Evolutionary conservation across 208 protist species (phyloP), one percentile per base, ranked within the genome.

Genomic region (Leishmania turanica): DNA sequence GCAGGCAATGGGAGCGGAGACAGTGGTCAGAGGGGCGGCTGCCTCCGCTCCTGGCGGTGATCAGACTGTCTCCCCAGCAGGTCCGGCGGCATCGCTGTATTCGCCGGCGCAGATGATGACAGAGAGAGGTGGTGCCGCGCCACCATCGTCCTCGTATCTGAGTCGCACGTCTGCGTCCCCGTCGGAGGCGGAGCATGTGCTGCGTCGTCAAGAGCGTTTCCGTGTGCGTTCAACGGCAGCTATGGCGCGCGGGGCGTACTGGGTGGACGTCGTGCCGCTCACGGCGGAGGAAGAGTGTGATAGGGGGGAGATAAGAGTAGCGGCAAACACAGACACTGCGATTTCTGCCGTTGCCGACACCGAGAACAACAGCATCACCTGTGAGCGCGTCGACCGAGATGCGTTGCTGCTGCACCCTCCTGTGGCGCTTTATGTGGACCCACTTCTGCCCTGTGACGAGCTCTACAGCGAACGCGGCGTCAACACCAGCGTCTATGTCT

Each of bases 391-490:
- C 2, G 88, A 90, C 71, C 85, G 86, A 1, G 86, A 87, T 4
- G 75, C 42, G 31, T n/a, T 93, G 73, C 49, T 58, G 51, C 83
- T 95, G 27, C 42, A 76, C 40, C 89, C 92, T 19, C 86, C 90
- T 3, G 49, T 54, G 5, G 75, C 53, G 9, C 69, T 93, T 34
- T 78, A 88, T 73, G 76, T 90, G 74, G 92, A 95, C 69, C 75
- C 90, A 19, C 81, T 95, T 34, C 64, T 95, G 71, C 92, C 92
- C 27, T 89, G 84, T 34, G 92, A 93, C 66, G 92, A 95, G 83
- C 74, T 88, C 37, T 87, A 82, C 80, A 79, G 72, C 56, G n/a
- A 80, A 9, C 89, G 89, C 11, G 92, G 87, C 19, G 88, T 90
- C 9, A 91, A 82, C 62, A 87, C 87, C n/a, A 86, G 88, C 42